Evolutionary conservation across 495 filamentous ascomycete species (phyloP).

Genomic region (Penicillium samsonianum): DNA sequence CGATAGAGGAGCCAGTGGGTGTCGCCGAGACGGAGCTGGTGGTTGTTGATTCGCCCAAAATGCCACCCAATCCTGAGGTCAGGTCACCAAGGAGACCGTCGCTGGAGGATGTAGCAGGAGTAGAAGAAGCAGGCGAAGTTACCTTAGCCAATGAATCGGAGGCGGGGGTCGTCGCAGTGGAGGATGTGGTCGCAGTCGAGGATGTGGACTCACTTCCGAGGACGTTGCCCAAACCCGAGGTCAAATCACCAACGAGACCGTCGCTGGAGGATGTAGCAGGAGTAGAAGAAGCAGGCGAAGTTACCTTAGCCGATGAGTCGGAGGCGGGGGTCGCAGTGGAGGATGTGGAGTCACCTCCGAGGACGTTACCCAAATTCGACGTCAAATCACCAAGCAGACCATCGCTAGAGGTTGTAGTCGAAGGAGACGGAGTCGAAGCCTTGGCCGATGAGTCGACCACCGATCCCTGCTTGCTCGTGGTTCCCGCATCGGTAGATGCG

Average conservation of each 20-base stretch:
- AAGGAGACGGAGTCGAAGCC: slow-evolving; percentile 1
- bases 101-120: slow-evolving; percentile 12
- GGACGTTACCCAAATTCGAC: not conserved
- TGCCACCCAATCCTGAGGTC: not conserved
- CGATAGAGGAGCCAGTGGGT: slow-evolving; percentile 8
- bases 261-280: slow-evolving; percentile 10
- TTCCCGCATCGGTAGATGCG: slow-evolving; percentile 17
- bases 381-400: slow-evolving; percentile 4
- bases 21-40: slow-evolving; percentile 11
- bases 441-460: slow-evolving; percentile 1
- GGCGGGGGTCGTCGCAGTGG: not conserved
- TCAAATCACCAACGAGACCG: not conserved
- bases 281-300: slow-evolving; percentile 14
- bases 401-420: slow-evolving; percentile 6
- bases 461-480: slow-evolving; percentile 8
- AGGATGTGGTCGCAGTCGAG: not conserved
- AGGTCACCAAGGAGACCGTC: slow-evolving; percentile 1
- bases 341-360: slow-evolving; percentile 1
- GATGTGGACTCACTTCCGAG: not conserved
- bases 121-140: slow-evolving; percentile 14
- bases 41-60: slow-evolving; percentile 11
- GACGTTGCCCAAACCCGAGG: not conserved
- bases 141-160: not conserved
- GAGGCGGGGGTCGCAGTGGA: not conserved
- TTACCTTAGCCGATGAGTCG: not conserved